Evolutionary conservation across 176 grass and related monocot species (phyloP).

Genomic region (Pontederia paniculata): DNA sequence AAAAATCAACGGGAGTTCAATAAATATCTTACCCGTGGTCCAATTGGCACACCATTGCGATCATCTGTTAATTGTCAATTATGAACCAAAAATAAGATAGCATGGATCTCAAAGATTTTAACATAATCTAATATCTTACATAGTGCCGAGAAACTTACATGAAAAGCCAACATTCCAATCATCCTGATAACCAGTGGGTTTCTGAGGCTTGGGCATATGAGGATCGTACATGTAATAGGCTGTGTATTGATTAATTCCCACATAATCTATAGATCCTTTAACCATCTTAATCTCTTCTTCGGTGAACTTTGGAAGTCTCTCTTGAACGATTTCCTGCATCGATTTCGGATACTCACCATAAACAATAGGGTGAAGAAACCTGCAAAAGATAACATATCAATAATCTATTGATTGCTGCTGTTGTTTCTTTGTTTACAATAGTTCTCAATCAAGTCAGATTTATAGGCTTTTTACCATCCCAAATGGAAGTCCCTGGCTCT

Average conservation of each 20-base stretch:
- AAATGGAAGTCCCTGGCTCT: constrained; percentile 86
- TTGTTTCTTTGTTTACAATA: neutral
- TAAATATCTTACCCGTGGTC: constrained; percentile 39
- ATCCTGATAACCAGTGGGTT: constrained; percentile 43
- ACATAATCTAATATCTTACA: neutral
- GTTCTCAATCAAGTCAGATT: neutral
- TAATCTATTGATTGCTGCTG: neutral
- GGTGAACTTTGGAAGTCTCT: constrained; percentile 63
- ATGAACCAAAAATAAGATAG: neutral
- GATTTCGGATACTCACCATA: constrained; percentile 49
- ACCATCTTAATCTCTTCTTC: constrained; percentile 55
- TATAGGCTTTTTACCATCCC: constrained; percentile 46
- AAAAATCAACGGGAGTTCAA: neutral
- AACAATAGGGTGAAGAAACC: constrained; percentile 77
- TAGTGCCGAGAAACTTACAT: constrained; percentile 33
- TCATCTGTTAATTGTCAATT: constrained; percentile 25
- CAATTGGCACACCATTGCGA: constrained; percentile 46
- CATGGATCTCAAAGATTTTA: neutral
- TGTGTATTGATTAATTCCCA: constrained; percentile 89
- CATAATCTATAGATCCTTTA: constrained; percentile 71
- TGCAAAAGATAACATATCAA: constrained; percentile 2
- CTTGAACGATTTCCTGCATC: constrained; percentile 56
- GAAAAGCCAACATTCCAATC: constrained; percentile 63
- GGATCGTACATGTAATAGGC: constrained; percentile 61
- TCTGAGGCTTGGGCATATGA: constrained; percentile 23